Percentiles rank a stretch among this genome's conserved stretches.
Conservation (phyloP, 176 grass and related monocot genomes). For the Thalia dealbata region DNA sequence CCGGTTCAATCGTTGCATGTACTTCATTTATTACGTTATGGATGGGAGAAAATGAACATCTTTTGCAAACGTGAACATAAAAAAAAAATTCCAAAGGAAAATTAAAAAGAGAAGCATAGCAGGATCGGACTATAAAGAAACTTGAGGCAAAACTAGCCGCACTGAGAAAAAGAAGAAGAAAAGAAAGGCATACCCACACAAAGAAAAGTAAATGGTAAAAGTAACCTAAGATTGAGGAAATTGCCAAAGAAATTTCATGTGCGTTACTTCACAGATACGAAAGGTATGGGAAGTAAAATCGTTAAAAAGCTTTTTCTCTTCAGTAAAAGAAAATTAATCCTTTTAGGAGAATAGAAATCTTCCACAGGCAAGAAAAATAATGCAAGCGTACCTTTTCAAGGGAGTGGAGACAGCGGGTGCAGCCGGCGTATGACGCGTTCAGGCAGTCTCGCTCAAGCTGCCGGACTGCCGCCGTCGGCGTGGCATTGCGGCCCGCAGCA, state of each 20-base stretch:
- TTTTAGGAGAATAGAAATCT: neutral
- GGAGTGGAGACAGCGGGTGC: conserved; percentile 80
- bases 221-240: too few species aligned
- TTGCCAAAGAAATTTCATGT: too few species aligned
- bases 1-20: neutral
- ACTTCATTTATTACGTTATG: neutral
- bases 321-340: neutral
- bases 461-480: conserved; percentile 67
- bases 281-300: neutral
- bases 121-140: too few species aligned
- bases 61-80: too few species aligned
- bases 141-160: too few species aligned
- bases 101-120: too few species aligned
- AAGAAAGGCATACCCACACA: too few species aligned
- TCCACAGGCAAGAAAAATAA: neutral
- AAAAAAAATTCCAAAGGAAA: too few species aligned
- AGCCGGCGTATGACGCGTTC: conserved; percentile 85
- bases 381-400: conserved; percentile 58
- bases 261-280: too few species aligned
- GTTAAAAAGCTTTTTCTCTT: neutral
- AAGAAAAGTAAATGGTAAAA: too few species aligned
- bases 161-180: too few species aligned
- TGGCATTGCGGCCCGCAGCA: conserved; percentile 44
- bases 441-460: conserved; percentile 83
- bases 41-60: neutral